Conservation (phyloP, 495 filamentous ascomycete genomes). For the Choiromyces venosus region DNA sequence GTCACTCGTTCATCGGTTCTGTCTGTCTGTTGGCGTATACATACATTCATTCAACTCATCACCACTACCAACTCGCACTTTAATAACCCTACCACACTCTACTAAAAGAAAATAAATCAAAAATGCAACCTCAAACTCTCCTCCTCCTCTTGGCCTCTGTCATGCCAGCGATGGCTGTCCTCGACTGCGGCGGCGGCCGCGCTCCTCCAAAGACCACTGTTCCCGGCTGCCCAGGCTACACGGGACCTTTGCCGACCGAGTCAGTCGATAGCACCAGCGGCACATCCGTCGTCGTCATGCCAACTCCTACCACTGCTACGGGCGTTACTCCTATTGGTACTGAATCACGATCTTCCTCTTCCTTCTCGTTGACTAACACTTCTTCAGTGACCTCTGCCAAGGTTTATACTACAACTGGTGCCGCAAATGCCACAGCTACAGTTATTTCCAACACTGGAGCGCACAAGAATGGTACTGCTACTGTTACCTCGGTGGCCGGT, state of each 20-base stretch:
- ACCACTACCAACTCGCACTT: conserved; percentile 9
- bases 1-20: conserved; percentile 18
- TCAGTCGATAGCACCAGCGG: too few species aligned
- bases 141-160: conserved; percentile 24
- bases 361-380: too few species aligned
- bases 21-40: too few species aligned
- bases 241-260: too few species aligned
- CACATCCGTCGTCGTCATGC: neutral
- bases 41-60: neutral
- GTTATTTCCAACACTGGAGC: neutral
- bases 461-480: neutral
- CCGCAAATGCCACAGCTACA: neutral
- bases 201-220: conserved; percentile 57
- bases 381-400: neutral
- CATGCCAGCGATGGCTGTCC: conserved; percentile 32
- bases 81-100: conserved; percentile 11
- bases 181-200: conserved; percentile 61
- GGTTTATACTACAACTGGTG: neutral
- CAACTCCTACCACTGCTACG: neutral
- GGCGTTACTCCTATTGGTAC: neutral
- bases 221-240: conserved; percentile 56
- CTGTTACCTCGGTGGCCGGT: neutral
- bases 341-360: neutral
- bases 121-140: conserved; percentile 31
- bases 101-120: conserved; percentile 20